Evolutionary conservation across 495 filamentous ascomycete genomes (phyloP).

Genomic region (Penicillium daleae): DNA sequence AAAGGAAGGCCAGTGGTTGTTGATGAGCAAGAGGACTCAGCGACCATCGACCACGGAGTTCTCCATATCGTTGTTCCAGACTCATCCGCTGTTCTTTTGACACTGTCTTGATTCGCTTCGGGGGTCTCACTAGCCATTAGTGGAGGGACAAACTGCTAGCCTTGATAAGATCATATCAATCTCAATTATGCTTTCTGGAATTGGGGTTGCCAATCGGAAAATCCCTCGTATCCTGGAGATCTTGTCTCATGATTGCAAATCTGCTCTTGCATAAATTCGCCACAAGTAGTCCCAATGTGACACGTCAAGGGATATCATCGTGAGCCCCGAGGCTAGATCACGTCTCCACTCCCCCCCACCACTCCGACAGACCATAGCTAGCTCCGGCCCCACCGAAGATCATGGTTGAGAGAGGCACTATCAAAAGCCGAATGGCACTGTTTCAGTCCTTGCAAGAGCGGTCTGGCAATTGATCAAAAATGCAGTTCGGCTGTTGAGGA

Average conservation of each 20-base stretch:
- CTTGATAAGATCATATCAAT: too few species aligned
- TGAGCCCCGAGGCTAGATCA: neutral
- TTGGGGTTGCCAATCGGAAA: neutral
- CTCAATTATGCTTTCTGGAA: neutral
- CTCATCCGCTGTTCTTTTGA: conserved; percentile 19
- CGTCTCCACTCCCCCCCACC: neutral
- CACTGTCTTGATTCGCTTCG: conserved; percentile 10
- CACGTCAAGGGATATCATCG: neutral
- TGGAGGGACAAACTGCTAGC: neutral
- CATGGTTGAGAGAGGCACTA: neutral
- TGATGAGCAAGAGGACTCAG: conserved; percentile 1
- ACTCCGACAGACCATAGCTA: neutral
- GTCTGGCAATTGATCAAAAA: too few species aligned
- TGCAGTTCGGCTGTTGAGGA: too few species aligned
- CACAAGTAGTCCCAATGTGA: neutral
- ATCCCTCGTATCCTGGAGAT: neutral
- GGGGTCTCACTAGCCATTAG: too few species aligned
- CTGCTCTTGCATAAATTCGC: neutral
- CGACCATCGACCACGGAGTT: neutral
- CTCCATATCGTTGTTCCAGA: conserved; percentile 15
- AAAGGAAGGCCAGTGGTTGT: conserved; percentile 19
- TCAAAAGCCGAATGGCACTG: neutral
- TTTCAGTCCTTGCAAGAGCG: too few species aligned
- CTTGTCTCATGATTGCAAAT: neutral
- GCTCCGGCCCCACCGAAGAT: neutral